A percentile compares a stretch with the other conserved stretches of the same genome.
Conservation (phyloP, 305 asterid genomes). For the Fraxinus baroniana region DNA sequence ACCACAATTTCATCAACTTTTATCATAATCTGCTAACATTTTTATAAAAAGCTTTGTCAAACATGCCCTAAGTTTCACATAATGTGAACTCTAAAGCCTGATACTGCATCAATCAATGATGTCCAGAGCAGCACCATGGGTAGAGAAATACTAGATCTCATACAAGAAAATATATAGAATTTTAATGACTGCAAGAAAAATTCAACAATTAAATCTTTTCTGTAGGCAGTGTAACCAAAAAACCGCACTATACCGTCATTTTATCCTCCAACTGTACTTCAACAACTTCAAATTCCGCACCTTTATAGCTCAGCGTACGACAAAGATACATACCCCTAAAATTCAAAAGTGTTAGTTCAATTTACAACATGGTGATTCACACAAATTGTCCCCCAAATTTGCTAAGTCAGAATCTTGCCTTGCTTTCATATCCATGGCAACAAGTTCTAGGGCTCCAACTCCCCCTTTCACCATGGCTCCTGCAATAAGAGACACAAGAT, state of each 20-base stretch:
- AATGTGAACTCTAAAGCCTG: neutral
- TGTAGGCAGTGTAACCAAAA: conserved; percentile 20
- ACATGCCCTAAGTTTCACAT: conserved; percentile 1
- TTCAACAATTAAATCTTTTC: conserved; percentile 15
- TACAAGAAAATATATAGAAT: neutral
- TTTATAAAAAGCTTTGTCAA: neutral
- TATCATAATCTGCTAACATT: neutral
- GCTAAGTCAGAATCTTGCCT: conserved; percentile 71
- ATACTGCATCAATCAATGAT: conserved; percentile 3
- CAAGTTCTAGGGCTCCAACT: conserved; percentile 99
- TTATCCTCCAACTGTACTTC: conserved; percentile 78
- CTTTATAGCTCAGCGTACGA: conserved; percentile 98
- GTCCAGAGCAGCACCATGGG: neutral
- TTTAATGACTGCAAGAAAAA: neutral
- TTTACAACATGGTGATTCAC: conserved; percentile 19
- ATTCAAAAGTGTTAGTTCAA: conserved; percentile 24
- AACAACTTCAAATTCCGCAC: conserved; percentile 92
- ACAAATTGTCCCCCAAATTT: conserved; percentile 20
- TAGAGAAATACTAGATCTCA: neutral
- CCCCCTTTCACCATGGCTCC: conserved; percentile 97
- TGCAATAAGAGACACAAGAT: conserved; percentile 34
- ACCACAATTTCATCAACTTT: neutral
- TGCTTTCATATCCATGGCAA: conserved; percentile 99
- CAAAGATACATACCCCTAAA: conserved; percentile 99
- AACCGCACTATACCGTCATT: conserved; percentile 63